Percentiles rank a stretch among this genome's conserved stretches.
Evolutionary conservation across 140 eudicot genomes (phyloP).

Genomic region (Stevia rebaudiana): DNA sequence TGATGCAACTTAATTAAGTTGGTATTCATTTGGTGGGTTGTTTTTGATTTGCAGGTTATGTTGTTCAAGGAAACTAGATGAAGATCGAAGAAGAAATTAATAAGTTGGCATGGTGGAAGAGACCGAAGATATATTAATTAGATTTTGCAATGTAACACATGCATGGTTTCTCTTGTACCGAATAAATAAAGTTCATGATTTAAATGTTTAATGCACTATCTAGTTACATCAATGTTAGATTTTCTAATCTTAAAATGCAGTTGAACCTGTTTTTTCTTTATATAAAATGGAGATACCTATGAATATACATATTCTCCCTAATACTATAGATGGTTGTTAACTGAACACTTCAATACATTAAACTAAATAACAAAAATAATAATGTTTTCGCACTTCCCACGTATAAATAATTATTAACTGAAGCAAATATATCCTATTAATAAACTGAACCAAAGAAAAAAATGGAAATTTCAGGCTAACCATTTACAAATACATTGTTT

Average conservation of each 20-base stretch:
- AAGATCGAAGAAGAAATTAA: neutral
- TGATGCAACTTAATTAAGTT: neutral
- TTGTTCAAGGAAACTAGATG: constrained; percentile 23
- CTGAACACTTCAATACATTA: too few relatives aligned
- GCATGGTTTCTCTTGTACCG: constrained; percentile 9
- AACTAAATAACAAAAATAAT: too few relatives aligned
- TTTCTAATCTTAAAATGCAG: too few relatives aligned
- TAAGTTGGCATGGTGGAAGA: constrained; percentile 6
- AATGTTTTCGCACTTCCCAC: too few relatives aligned
- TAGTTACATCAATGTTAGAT: too few relatives aligned
- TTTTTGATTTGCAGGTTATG: constrained; percentile 22
- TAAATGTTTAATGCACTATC: too few relatives aligned
- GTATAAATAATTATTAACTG: too few relatives aligned
- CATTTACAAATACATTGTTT: constrained; percentile 27
- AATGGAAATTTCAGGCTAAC: constrained; percentile 22
- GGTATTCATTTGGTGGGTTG: neutral
- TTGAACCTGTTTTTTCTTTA: too few relatives aligned
- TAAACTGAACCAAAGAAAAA: neutral
- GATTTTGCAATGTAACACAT: constrained; percentile 8
- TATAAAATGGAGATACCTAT: too few relatives aligned
- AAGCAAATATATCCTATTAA: neutral
- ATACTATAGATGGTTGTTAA: neutral
- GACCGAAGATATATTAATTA: too few relatives aligned
- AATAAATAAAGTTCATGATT: constrained; percentile 22
- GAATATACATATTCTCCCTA: too few relatives aligned